Percentiles rank a stretch among this genome's conserved stretches.
Conservation (phyloP, 345 rosid genomes). For the Brassica juncea region DNA sequence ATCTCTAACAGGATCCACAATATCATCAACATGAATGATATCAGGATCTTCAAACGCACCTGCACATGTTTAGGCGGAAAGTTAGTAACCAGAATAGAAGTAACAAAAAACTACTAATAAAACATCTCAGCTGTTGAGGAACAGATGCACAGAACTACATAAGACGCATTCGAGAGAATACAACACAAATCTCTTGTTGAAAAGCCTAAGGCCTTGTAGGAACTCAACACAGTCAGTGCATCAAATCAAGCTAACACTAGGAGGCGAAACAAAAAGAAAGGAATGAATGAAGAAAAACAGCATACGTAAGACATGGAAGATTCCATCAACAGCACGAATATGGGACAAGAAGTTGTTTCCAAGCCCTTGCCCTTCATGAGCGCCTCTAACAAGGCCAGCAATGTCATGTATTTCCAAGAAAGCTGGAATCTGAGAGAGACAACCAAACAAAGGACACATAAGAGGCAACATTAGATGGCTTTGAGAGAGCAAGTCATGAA, state of each 20-base stretch:
- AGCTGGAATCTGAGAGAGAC: conserved; percentile 67
- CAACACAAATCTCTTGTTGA: neutral
- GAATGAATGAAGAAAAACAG: neutral
- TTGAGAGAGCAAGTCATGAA: neutral
- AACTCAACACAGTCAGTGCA: neutral
- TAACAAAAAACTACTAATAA: neutral
- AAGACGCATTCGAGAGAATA: neutral
- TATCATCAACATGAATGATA: conserved; percentile 92
- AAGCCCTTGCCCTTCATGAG: conserved; percentile 95
- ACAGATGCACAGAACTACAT: neutral
- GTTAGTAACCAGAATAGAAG: conserved; percentile 5
- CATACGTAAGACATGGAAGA: conserved; percentile 95
- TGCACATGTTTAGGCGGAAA: conserved; percentile 28
- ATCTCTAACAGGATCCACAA: conserved; percentile 95
- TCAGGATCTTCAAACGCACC: conserved; percentile 99
- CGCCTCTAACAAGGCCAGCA: conserved; percentile 95
- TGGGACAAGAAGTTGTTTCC: conserved; percentile 97
- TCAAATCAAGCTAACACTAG: neutral
- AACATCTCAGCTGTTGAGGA: neutral
- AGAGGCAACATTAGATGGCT: no score
- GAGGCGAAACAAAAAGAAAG: neutral
- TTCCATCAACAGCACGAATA: conserved; percentile 98
- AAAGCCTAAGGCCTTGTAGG: neutral
- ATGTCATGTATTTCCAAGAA: conserved; percentile 97
- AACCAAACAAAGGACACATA: neutral